Evolutionary conservation across 306 rosid genomes (phyloP), one percentile per base, ranked within the genome.

Genomic region (Vicia sativa): DNA sequence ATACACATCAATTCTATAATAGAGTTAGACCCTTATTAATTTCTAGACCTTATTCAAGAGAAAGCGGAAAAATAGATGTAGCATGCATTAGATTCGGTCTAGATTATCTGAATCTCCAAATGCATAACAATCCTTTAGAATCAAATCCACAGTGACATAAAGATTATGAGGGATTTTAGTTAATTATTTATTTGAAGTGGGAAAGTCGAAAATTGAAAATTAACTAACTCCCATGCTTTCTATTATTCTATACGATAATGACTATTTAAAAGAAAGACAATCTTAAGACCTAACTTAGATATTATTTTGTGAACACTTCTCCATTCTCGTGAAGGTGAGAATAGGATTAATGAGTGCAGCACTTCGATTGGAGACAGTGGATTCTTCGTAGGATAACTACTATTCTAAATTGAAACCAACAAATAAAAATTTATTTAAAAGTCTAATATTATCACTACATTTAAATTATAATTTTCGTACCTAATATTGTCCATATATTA

Each of bases 321-420:
- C 11, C 46, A 48, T n/a, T 46, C 23, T 52, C 9, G 23, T 13
- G 68, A 8, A 44, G n/a, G n/a, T n/a, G n/a, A 44, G 16, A 11
- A 34, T 12, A 16, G 4, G 29, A 65, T 11, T 34, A 11, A 67
- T 23, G 6, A 50, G 38, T 67, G 72, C 23, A 7, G 50, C 60
- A 50, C 48, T 49, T 67, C 7, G 29, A 46, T 11, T 34, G 35
- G n/a, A 12, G 35, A 67, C 12, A 18, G 21, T 67, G 72, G 50
- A 67, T 67, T 67, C 62, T 52, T 67, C 14, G 49, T 50, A 37
- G 49, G 72, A 67, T 12, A 49, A 50, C 43, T 54, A 10, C 12
- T 2, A 10, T 23, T 52, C 34, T 4, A 10, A 25, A 48, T 16
- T 48, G 3, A 25, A 25, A 2, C 28, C 28, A 25, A 25, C 3